phyloP scores from a whole-genome alignment of 192 early-diverging fungal genomes.

The Oehlia diaphana region DNA sequence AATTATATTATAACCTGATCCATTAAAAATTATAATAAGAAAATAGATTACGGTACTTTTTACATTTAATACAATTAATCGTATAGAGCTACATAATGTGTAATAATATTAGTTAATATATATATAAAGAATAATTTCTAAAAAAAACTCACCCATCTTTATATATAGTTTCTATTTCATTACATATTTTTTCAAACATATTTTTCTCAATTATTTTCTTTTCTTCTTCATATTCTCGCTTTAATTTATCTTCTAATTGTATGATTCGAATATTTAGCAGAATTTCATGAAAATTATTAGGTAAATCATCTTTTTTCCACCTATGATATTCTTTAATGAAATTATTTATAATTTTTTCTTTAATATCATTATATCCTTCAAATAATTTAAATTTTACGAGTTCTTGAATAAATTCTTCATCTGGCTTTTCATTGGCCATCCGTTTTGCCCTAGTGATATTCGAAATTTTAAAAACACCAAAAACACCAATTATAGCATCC shows the following conservation, averaged over 20 bases:
- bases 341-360: not conserved
- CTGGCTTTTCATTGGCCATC: not conserved
- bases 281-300: not conserved
- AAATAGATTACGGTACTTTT: too few species aligned
- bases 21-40: too few species aligned
- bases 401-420: not conserved
- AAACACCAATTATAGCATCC: too few species aligned
- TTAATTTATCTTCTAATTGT: not conserved
- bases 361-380: not conserved
- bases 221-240: not conserved
- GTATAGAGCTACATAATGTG: too few species aligned
- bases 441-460: too few species aligned
- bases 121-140: too few species aligned
- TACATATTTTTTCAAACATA: not conserved
- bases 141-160: not conserved
- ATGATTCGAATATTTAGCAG: not conserved
- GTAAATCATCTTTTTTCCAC: not conserved
- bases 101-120: too few species aligned
- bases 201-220: not conserved
- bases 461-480: too few species aligned
- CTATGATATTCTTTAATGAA: not conserved
- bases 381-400: not conserved
- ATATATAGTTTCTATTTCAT: not conserved
- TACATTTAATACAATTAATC: too few species aligned
- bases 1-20: too few species aligned